Evolutionary conservation across 768 basidiomycete genomes (phyloP), one percentile per base, ranked within the genome.

Genomic region (Cyclocybe cylindracea): DNA sequence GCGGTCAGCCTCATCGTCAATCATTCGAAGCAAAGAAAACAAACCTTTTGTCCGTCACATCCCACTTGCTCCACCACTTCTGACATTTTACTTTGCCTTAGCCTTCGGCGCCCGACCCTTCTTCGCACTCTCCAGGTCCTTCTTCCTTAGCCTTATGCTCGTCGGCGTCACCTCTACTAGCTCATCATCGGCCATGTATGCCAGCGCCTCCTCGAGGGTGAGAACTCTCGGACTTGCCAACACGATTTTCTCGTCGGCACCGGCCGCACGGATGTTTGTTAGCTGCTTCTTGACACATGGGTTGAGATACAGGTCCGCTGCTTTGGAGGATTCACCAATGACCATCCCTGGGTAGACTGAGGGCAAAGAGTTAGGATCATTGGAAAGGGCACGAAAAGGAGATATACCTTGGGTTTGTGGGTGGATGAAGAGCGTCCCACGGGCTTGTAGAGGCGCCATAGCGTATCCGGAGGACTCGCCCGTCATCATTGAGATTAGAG

Each of bases 321-420:
- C 45, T 61, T 78, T 78, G 10, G 71, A 73, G 11, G 74, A 73
- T 66, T 78, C 78, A 48, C 78, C 78, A 46, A 80, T 74, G 37
- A 80, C 74, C 78, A 79, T 78, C 10, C 77, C 77, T 2, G 77
- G 71, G 60, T 79, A 79, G 18, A 79, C 78, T 77, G 48, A 5
- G 31, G 24, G 14, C 18, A 36, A 11, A 13, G 37, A 46, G 8
- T 33, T 7, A 50, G 10, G 39, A 14, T 40, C 11, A n/a, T 47
- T 9, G 32, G 45, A 35, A 37, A 7, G n/a, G 14, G 3, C 36
- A 29, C 10, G 7, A 35, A 32, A 7, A 13, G 3, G 43, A 46
- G 2, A 57, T 64, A 16, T 44, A 77, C 76, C 76, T 58, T 72
- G 69, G 7, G 71, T 74, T 34, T 69, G 65, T 1, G 77, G 75